Percentiles rank a stretch among this genome's conserved stretches.
Conservation (phyloP, 345 rosid species). For the Murraya koenigii region DNA sequence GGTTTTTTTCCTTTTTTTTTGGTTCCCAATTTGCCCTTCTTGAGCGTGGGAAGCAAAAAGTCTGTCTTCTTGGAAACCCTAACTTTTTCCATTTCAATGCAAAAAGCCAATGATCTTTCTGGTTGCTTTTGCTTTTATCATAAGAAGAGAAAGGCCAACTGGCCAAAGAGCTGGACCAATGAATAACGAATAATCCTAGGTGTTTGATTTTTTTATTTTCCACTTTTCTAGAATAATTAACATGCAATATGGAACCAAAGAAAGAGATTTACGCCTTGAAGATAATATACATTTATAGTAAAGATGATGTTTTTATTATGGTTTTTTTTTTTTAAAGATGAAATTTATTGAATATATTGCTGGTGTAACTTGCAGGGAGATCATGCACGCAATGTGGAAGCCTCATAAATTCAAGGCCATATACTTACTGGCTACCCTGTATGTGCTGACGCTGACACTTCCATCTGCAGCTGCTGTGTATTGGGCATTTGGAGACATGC, state of each 20-base stretch:
- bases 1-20: background rate
- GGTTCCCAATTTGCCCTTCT: slow-evolving; percentile 23
- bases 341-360: background rate
- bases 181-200: background rate
- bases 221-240: no score
- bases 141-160: slow-evolving; percentile 7
- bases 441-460: slow-evolving; percentile 87
- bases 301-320: background rate
- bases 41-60: slow-evolving; percentile 40
- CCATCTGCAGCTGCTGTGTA: slow-evolving; percentile 94
- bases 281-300: background rate
- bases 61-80: slow-evolving; percentile 15
- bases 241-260: no score
- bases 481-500: slow-evolving; percentile 98
- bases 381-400: slow-evolving; percentile 99
- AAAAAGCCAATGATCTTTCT: slow-evolving; percentile 43
- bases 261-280: background rate
- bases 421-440: slow-evolving; percentile 79
- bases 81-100: slow-evolving; percentile 22
- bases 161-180: background rate
- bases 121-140: slow-evolving; percentile 38
- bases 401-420: slow-evolving; percentile 97
- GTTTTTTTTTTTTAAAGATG: background rate
- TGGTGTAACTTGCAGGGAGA: slow-evolving; percentile 51
- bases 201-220: background rate